Base-by-base conservation (phyloP, 116 monocot genomes). In the Zostera marina region DNA sequence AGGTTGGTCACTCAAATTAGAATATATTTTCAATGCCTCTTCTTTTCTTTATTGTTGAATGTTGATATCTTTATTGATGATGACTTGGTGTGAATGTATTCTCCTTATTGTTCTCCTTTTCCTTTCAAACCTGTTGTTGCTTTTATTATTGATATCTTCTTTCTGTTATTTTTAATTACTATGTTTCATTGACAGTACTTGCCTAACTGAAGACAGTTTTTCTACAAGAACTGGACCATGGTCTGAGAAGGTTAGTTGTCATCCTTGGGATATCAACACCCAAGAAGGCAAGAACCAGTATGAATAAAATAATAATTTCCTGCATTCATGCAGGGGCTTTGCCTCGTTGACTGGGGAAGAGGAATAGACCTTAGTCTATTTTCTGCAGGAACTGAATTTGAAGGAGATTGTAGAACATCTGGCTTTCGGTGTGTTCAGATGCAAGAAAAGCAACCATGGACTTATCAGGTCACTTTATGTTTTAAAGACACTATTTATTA, bases 261-360 rank as follows among this genome's bases (percentile, higher is more conserved):
- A 10, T 26, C 24, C 6, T 61, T 4, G 11, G 22, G 39, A 14
- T 53, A 53, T 32, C 23, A 65, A 43, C 6, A 47, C 20, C 20
- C n/a, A n/a, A n/a, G n/a, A 38, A 9, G 21, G 25, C 44, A 19
- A 24, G 25, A 22, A 13, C 41, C 25, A 14, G 16, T 46, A 45
- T 47, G 6, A n/a, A 2, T 23, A 61, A 26, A 58, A 24, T 42
- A 14, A 26, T 10, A 42, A 16, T 53, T 7, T 38, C 15, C 11
- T 79, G 8, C 74, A 96, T 7, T 38, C 15, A 5, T 79, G 8
- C 74, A 96, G 94, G 94, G 88, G 32, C 73, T 94, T 57, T 96
- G 94, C 74, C 85, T 96, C 44, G 84, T 96, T 8, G 94, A 96
- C 23, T 96, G 88, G 94, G 94, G 94, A 53, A 79, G 76, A 47